Base-by-base conservation (phyloP, 169 alveolate genomes). In the Perkinsus olseni region DNA sequence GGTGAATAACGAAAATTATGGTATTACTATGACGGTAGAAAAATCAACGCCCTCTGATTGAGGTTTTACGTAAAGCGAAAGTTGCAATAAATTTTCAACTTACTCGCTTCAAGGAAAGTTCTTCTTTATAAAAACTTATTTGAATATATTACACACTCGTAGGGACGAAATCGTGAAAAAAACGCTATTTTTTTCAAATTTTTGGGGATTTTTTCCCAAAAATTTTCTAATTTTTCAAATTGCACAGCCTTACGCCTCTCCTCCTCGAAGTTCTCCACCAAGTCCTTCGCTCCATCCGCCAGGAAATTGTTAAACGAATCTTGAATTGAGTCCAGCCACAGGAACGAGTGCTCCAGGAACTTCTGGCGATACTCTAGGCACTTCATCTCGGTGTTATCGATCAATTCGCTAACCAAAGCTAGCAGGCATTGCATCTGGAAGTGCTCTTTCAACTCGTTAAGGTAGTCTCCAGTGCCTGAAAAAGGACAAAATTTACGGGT, bases 271-370 rank as follows among this genome's bases (percentile, higher is more conserved):
- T 82, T 50, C 92, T 39, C 94, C 39, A 94, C 94, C 51, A 93
- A 94, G 38, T 95, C 96, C 10, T 92, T 95, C 38, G 98, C 98
- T 91, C 97, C 98, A 38, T 96, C 97, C 36, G 95, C 95, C 90
- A 94, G 91, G 91, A 97, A 98, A 37, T 95, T 97, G 92, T 95
- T 96, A 95, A 98, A 96, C 40, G 96, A 94, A 38, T 95, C 96
- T 45, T 95, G 97, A 20, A 97, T 96, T 91, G 97, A 98, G 95
- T 97, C 98, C 51, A 94, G 95, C 99, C 99, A 98, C 62, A 98
- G 93, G 95, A 97, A 97, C 93, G 97, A 96, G 93, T 96, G 97
- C 91, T 97, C 98, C 91, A 95, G 95, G 94, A 97, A 97, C n/a
- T 94, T 93, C 92, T 82, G 93, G 21, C 95, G 92, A 91, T 94